Evolutionary conservation across 345 rosid species (phyloP), one percentile per base, ranked within the genome.

Genomic region (Bretschneidera sinensis): DNA sequence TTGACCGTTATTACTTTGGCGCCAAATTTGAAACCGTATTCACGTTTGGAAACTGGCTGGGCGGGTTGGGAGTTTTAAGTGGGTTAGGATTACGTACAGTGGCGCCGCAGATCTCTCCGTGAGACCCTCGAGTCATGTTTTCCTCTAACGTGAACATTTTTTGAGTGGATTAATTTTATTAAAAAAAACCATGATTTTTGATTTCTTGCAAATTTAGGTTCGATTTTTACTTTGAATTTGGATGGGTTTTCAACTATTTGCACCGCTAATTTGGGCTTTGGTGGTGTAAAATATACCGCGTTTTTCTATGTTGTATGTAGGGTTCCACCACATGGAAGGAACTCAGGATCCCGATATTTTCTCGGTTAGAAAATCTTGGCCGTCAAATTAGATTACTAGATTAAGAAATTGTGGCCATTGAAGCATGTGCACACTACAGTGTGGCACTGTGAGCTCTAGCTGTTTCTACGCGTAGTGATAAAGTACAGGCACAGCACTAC

Each of bases 1-100:
- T 82, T 73, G 77, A 85, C 81, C 73, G 71, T 63, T 74, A 33
- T 2, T 24, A 43, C 60, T 66, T 69, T 77, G 71, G 83, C 92
- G 84, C 82, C 76, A 81, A 74, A 73, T 68, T 74, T 59, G 57
- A 74, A 70, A 63, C 50, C 28, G 25, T 1, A 13, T 33, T 57
- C 60, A 15, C 48, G 48, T 20, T 39, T 15, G 21, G 11, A 23
- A 28, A 59, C 52, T 24, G 64, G n/a, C n/a, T n/a, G n/a, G n/a
- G n/a, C n/a, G n/a, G n/a, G n/a, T n/a, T n/a, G n/a, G 60, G 66
- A 14, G 25, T 35, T 28, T 15, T n/a, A 18, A 7, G 17, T 0
- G 23, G 18, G 43, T 51, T 57, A 4, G 48, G 54, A 59, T 67
- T 19, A 1, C 5, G 60, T 68, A 54, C 72, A 74, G 54, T 74